These are phyloP conservation scores for Calvatia gigantea DNA, from an alignment of 768 basidiomycete species.

Conservation along the genomic window DNA sequence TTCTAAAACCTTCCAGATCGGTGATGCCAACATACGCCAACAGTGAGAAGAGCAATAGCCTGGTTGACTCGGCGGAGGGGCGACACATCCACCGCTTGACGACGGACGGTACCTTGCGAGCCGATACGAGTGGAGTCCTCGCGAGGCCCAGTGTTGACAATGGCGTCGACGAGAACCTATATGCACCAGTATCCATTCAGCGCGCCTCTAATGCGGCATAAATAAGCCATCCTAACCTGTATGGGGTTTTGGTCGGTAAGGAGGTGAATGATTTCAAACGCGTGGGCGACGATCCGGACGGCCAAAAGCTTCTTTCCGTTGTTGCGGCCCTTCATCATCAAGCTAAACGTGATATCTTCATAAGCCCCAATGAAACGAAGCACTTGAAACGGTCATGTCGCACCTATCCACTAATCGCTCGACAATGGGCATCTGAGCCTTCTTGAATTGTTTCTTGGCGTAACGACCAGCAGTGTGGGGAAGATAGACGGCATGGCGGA, in stretches of 20 bases:
- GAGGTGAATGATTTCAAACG: slow-evolving; percentile 99
- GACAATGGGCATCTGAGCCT: slow-evolving; percentile 99
- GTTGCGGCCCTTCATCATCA: slow-evolving; percentile 99
- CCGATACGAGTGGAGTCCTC: slow-evolving; percentile 99
- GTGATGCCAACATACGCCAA: slow-evolving; percentile 65
- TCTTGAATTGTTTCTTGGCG: slow-evolving; percentile 99
- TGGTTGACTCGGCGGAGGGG: slow-evolving; percentile 98
- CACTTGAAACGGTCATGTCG: slow-evolving; percentile 21
- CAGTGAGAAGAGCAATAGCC: slow-evolving; percentile 90
- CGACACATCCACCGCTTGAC: slow-evolving; percentile 99
- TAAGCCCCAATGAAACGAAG: background rate
- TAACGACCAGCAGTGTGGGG: slow-evolving; percentile 99
- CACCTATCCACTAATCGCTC: slow-evolving; percentile 98
- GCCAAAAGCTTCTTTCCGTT: slow-evolving; percentile 99
- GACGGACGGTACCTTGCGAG: slow-evolving; percentile 98
- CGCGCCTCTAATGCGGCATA: background rate
- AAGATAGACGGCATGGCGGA: slow-evolving; percentile 94
- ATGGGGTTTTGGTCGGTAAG: slow-evolving; percentile 99
- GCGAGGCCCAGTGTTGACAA: slow-evolving; percentile 99
- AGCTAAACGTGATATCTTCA: slow-evolving; percentile 38
- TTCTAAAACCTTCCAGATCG: background rate
- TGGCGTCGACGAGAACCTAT: slow-evolving; percentile 93
- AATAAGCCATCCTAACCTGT: slow-evolving; percentile 59
- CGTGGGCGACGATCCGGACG: slow-evolving; percentile 98
- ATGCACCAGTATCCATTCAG: slow-evolving; percentile 3